phyloP scores from a whole-genome alignment of 2,329 filamentous ascomycete species.

The Emericellopsis cladophorae region DNA sequence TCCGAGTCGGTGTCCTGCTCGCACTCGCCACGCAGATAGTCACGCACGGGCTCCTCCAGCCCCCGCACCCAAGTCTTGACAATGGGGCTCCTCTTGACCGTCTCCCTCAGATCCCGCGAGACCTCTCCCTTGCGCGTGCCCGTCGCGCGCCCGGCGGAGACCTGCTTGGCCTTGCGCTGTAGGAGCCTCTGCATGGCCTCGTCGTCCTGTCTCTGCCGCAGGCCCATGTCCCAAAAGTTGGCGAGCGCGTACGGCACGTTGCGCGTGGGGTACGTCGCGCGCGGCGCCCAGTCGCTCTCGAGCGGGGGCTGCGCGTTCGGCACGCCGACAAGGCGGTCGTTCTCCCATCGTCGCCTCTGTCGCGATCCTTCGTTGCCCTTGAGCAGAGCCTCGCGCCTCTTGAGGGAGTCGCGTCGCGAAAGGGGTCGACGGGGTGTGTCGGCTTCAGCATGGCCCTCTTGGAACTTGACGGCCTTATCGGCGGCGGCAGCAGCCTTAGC shows the following conservation, averaged over 20 bases:
- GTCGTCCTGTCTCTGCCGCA: slow-evolving; percentile 36
- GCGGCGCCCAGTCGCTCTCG: slow-evolving; percentile 70
- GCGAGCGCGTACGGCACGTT: slow-evolving; percentile 82
- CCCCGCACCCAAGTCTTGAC: slow-evolving; percentile 71
- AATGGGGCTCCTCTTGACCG: slow-evolving; percentile 67
- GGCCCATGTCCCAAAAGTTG: slow-evolving; percentile 60
- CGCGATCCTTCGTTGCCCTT: slow-evolving; percentile 88
- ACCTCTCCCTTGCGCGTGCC: slow-evolving; percentile 43
- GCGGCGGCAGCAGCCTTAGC: slow-evolving; percentile 18
- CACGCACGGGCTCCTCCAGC: slow-evolving; percentile 72
- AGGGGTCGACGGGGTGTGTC: slow-evolving; percentile 29
- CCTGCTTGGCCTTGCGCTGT: slow-evolving; percentile 32
- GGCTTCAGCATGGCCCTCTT: background rate
- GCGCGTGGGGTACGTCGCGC: slow-evolving; percentile 67
- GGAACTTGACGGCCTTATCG: slow-evolving; percentile 3
- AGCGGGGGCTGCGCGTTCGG: slow-evolving; percentile 76
- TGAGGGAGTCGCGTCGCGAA: slow-evolving; percentile 40
- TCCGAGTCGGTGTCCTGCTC: slow-evolving; percentile 22
- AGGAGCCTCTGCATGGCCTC: slow-evolving; percentile 25
- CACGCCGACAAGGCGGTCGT: slow-evolving; percentile 78
- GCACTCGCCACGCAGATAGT: slow-evolving; percentile 46
- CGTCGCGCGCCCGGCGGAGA: slow-evolving; percentile 24
- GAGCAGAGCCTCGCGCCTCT: slow-evolving; percentile 58
- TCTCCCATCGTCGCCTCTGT: slow-evolving; percentile 85
- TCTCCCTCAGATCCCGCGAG: slow-evolving; percentile 67